Percentiles rank a stretch among this genome's conserved stretches.
Evolutionary conservation across 2,329 filamentous ascomycete genomes (phyloP).

Genomic region (Beauveria rudraprayagi): DNA sequence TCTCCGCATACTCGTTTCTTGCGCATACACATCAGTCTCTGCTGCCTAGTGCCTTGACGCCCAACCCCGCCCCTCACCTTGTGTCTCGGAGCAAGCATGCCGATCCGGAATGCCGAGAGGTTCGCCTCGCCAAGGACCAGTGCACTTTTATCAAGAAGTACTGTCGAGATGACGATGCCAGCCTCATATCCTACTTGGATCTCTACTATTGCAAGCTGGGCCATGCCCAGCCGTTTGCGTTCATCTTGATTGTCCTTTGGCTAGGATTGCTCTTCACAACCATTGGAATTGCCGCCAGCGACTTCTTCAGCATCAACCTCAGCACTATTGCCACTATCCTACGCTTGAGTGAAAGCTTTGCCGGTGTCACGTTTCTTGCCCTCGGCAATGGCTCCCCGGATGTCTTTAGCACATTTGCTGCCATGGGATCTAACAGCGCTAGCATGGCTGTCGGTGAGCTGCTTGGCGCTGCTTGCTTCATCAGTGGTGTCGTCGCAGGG

Average conservation of each 20-base stretch:
- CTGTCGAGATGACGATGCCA: slow-evolving; percentile 83
- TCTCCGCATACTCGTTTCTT: slow-evolving; percentile 38
- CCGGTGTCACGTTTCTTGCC: slow-evolving; percentile 90
- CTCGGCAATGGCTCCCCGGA: slow-evolving; percentile 98
- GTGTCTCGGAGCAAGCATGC: slow-evolving; percentile 19
- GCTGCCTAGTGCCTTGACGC: slow-evolving; percentile 10
- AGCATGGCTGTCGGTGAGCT: slow-evolving; percentile 93
- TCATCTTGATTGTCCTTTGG: slow-evolving; percentile 72
- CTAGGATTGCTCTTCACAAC: slow-evolving; percentile 87
- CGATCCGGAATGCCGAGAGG: slow-evolving; percentile 60
- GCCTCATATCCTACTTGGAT: slow-evolving; percentile 77
- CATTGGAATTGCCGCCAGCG: slow-evolving; percentile 93
- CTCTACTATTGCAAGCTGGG: slow-evolving; percentile 82
- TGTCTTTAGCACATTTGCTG: slow-evolving; percentile 96
- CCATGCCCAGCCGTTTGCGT: slow-evolving; percentile 65
- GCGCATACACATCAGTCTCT: slow-evolving; percentile 16
- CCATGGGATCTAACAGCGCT: slow-evolving; percentile 95
- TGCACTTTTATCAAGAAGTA: slow-evolving; percentile 78
- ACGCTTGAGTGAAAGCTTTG: slow-evolving; percentile 90
- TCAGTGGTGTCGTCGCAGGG: slow-evolving; percentile 90
- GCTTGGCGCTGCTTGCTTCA: slow-evolving; percentile 91
- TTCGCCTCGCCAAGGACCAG: slow-evolving; percentile 70
- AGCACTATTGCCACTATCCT: slow-evolving; percentile 85
- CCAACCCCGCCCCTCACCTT: slow-evolving; percentile 15
- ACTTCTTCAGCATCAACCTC: slow-evolving; percentile 96